Evolutionary conservation across 2,329 filamentous ascomycete species (phyloP).

Genomic region (Alternaria triticina): DNA sequence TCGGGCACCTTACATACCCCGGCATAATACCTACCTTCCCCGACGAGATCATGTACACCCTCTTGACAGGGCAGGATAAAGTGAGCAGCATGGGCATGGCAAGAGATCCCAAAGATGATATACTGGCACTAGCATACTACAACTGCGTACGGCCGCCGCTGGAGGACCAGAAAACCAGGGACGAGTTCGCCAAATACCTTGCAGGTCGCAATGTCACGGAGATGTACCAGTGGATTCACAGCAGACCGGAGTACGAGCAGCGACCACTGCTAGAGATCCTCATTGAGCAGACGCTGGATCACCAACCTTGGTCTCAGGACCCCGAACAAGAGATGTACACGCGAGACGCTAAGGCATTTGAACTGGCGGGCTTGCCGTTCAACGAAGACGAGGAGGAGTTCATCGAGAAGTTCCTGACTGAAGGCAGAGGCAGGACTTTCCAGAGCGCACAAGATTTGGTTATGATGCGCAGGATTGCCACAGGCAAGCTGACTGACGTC

Average conservation of each 20-base stretch:
- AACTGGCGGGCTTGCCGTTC: constrained; percentile 77
- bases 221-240: constrained; percentile 75
- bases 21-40: constrained; percentile 81
- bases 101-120: constrained; percentile 46
- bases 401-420: constrained; percentile 72
- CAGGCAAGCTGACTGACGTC: constrained; percentile 63
- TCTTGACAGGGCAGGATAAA: constrained; percentile 59
- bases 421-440: constrained; percentile 68
- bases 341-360: constrained; percentile 65
- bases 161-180: constrained; percentile 66
- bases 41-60: constrained; percentile 76
- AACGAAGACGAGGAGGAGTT: constrained; percentile 72
- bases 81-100: constrained; percentile 24
- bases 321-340: constrained; percentile 22
- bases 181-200: constrained; percentile 73
- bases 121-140: constrained; percentile 77
- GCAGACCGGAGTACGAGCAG: constrained; percentile 66
- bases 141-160: constrained; percentile 76
- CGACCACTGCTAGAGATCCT: constrained; percentile 71
- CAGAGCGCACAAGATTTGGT: constrained; percentile 74
- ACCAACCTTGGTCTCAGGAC: constrained; percentile 17
- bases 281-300: constrained; percentile 51
- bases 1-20: constrained; percentile 80
- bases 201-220: constrained; percentile 71
- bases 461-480: constrained; percentile 74